Evolutionary conservation across 2,329 filamentous ascomycete genomes (phyloP).

Genomic region (Monilinia laxa): DNA sequence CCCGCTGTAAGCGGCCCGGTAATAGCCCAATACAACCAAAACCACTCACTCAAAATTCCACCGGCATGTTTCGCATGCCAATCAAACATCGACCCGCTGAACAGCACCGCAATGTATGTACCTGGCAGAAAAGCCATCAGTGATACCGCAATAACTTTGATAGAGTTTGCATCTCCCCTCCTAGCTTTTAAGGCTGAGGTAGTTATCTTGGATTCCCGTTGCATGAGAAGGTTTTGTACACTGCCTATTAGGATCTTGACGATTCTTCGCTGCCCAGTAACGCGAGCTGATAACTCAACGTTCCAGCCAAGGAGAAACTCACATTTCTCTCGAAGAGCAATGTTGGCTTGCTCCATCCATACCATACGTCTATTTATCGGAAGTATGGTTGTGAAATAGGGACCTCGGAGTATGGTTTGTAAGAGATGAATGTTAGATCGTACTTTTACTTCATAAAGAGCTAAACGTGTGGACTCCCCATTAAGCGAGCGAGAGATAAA

Average conservation of each 20-base stretch:
- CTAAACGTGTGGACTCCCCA: constrained; percentile 8
- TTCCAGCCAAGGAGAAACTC: constrained; percentile 14
- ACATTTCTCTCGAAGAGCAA: constrained; percentile 8
- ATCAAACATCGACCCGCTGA: constrained; percentile 18
- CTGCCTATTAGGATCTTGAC: constrained; percentile 4
- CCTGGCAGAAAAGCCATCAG: constrained; percentile 2
- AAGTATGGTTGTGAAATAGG: neutral
- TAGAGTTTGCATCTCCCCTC: constrained; percentile 2
- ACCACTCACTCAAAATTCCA: constrained; percentile 9
- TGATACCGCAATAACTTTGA: neutral
- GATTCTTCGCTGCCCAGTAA: constrained; percentile 12
- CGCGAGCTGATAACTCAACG: neutral
- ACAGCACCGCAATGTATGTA: constrained; percentile 2
- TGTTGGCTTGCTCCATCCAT: constrained; percentile 10
- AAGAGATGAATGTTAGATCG: constrained; percentile 10
- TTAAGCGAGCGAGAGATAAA: constrained; percentile 8
- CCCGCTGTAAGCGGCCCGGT: constrained; percentile 6
- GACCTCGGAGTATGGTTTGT: neutral
- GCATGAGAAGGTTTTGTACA: neutral
- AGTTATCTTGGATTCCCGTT: constrained; percentile 10
- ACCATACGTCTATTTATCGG: neutral
- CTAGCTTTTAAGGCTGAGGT: neutral
- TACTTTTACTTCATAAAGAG: constrained; percentile 11
- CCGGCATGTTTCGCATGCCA: neutral
- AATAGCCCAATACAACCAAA: constrained; percentile 20